Evolutionary conservation across 2,329 filamentous ascomycete species (phyloP).

Genomic region (Aspergillus ibericus): DNA sequence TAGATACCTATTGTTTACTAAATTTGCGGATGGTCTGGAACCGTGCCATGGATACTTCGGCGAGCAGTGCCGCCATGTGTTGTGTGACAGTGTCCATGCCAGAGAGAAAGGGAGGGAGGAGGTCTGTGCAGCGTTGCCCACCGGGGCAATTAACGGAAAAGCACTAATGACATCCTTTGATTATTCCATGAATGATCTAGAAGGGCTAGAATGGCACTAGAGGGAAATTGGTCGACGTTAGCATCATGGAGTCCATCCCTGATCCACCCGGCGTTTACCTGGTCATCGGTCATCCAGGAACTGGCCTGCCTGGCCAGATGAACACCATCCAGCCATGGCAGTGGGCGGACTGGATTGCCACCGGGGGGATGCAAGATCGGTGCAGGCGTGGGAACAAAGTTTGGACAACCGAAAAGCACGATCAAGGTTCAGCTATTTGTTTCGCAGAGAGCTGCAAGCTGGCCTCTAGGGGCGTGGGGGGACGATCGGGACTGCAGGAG

Average conservation of each 20-base stretch:
- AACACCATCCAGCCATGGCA: neutral
- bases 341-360: neutral
- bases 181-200: constrained; percentile 2
- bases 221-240: constrained; percentile 1
- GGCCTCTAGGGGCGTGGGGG: constrained; percentile 12
- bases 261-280: neutral
- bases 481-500: constrained; percentile 11
- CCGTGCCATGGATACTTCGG: neutral
- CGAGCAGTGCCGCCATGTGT: neutral
- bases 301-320: neutral
- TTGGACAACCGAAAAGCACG: neutral
- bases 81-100: neutral
- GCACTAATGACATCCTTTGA: neutral
- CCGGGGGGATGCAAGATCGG: neutral
- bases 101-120: neutral
- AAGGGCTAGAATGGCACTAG: constrained; percentile 1
- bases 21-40: neutral
- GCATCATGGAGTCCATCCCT: neutral
- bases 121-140: neutral
- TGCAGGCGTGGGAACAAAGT: neutral
- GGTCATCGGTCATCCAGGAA: neutral
- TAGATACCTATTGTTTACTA: neutral
- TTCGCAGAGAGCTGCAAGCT: constrained; percentile 14
- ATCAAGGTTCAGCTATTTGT: neutral
- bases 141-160: neutral